Evolutionary conservation across 805 yeast species (phyloP).

Genomic region (Pichia thaimueangensis): DNA sequence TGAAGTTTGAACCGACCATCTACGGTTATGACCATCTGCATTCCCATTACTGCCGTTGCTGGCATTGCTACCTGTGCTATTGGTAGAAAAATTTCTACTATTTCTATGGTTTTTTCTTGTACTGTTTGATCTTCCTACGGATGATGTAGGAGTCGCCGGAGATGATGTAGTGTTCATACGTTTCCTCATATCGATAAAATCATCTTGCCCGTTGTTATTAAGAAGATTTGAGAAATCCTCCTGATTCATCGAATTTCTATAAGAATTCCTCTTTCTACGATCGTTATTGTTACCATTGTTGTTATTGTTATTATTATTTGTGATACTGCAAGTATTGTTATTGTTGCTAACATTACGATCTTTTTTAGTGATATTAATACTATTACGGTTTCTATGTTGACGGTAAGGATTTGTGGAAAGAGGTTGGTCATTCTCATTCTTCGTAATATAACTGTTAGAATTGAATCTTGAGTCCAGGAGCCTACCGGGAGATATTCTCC

Average conservation of each 20-base stretch:
- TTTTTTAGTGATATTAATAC: too few species aligned
- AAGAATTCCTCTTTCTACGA: slow-evolving; percentile 3
- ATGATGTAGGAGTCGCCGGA: background rate
- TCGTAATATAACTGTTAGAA: background rate
- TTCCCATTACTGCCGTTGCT: background rate
- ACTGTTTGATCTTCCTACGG: slow-evolving; percentile 1
- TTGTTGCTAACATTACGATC: too few species aligned
- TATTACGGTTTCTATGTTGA: slow-evolving; percentile 3
- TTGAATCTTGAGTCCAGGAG: slow-evolving; percentile 3
- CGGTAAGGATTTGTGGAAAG: background rate
- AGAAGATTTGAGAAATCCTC: slow-evolving; percentile 4
- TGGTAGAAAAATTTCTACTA: slow-evolving; percentile 2
- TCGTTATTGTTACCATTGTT: background rate
- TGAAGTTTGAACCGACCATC: background rate
- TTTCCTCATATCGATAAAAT: background rate
- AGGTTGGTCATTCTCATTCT: background rate
- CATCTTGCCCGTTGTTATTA: background rate
- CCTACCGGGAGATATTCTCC: slow-evolving; percentile 4
- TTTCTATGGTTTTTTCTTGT: slow-evolving; percentile 5
- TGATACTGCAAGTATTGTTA: too few species aligned
- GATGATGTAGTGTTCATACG: background rate
- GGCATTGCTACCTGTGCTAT: background rate
- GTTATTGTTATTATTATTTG: too few species aligned
- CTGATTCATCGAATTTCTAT: slow-evolving; percentile 7
- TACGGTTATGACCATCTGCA: background rate